Conservation (phyloP, 768 basidiomycete genomes). For the Termitomyces sp. region DNA sequence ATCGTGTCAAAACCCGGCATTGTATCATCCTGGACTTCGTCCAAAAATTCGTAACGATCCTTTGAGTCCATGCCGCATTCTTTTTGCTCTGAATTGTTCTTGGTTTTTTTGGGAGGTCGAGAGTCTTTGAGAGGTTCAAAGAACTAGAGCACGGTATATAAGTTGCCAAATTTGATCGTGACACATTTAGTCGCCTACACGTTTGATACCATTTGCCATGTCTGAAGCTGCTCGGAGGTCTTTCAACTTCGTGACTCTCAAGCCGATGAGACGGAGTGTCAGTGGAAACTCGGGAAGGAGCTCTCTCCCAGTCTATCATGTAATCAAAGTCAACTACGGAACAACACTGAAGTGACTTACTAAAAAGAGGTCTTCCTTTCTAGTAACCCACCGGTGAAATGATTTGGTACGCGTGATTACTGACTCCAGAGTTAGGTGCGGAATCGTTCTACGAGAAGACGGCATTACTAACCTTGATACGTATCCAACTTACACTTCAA, state of each 20-base stretch:
- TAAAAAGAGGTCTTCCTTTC: conserved; percentile 71
- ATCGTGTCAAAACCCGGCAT: conserved; percentile 54
- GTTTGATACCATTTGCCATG: conserved; percentile 58
- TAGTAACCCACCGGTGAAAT: conserved; percentile 69
- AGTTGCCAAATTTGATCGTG: background rate
- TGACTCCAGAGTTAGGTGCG: conserved; percentile 16
- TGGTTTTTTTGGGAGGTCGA: conserved; percentile 36
- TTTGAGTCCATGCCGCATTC: conserved; percentile 13
- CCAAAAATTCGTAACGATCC: conserved; percentile 9
- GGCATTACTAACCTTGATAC: conserved; percentile 56
- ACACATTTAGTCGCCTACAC: conserved; percentile 36
- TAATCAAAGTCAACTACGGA: background rate
- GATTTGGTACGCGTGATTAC: conserved; percentile 84
- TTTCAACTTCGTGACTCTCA: conserved; percentile 84
- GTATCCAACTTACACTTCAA: conserved; percentile 92
- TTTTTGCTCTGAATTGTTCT: conserved; percentile 24
- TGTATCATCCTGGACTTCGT: conserved; percentile 21
- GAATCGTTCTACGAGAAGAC: background rate
- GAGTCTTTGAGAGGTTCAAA: conserved; percentile 37
- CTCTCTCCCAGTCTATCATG: conserved; percentile 68
- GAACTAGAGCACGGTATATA: conserved; percentile 36
- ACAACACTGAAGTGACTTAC: conserved; percentile 34
- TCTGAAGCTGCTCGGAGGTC: conserved; percentile 55
- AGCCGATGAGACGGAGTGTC: conserved; percentile 78
- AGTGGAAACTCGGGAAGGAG: conserved; percentile 77